Percentiles rank a stretch among this genome's conserved stretches.
These are phyloP conservation scores for Trichosphaerium sp. DNA, from an alignment of 78 protist genomes.

Conservation along the genomic window DNA sequence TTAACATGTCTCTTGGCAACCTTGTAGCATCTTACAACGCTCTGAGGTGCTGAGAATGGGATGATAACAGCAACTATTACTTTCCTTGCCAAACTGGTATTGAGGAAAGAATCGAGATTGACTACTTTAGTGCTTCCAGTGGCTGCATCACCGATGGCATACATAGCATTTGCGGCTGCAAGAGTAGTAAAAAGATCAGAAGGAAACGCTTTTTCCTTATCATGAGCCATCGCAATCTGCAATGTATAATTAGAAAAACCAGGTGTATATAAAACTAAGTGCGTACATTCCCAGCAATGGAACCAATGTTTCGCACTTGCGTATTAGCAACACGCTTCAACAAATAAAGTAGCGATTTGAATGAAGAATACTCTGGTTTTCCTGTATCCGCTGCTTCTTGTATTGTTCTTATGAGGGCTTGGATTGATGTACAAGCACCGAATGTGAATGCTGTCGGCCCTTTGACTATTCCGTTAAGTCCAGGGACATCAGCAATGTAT, in stretches of 20 bases:
- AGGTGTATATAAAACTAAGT: too few relatives aligned
- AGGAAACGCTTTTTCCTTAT: not conserved
- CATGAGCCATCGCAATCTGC: too few relatives aligned
- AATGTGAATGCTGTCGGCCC: not conserved
- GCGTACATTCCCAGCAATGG: constrained; percentile 24
- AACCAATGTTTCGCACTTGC: constrained; percentile 12
- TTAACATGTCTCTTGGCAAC: not conserved
- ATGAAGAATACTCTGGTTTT: too few relatives aligned
- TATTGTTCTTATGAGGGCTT: not conserved
- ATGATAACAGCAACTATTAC: not conserved
- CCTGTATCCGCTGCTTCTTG: too few relatives aligned
- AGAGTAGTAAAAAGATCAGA: constrained; percentile 14
- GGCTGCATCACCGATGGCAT: not conserved
- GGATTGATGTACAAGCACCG: not conserved
- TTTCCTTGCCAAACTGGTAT: not conserved
- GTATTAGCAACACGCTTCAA: not conserved
- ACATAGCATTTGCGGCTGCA: not conserved
- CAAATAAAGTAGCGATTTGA: too few relatives aligned
- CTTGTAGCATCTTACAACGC: not conserved
- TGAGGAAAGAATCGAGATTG: not conserved
- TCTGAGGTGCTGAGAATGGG: not conserved
- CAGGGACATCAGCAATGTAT: not conserved
- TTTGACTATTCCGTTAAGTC: not conserved
- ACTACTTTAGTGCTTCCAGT: not conserved
- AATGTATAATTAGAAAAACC: too few relatives aligned